Conservation (phyloP, 2,329 filamentous ascomycete species). For the Emmonsiellopsis sp. region DNA sequence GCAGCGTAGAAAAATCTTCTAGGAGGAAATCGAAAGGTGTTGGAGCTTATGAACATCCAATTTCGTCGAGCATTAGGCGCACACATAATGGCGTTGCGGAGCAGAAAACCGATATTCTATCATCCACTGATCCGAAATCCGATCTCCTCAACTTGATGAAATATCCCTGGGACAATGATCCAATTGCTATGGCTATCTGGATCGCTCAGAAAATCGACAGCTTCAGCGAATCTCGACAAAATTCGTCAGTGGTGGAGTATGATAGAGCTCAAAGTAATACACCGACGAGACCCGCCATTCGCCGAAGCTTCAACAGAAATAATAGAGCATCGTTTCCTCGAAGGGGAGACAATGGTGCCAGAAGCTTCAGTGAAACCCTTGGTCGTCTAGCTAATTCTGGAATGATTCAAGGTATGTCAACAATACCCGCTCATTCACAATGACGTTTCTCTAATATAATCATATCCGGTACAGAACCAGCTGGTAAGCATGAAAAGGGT, state of each 20-base stretch:
- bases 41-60: neutral
- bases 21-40: too few relatives aligned
- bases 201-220: slow-evolving; percentile 2
- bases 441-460: neutral
- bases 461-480: neutral
- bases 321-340: neutral
- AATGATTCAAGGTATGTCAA: neutral
- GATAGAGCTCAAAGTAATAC: neutral
- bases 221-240: neutral
- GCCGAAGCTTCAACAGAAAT: neutral
- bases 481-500: neutral
- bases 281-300: neutral
- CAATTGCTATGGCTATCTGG: slow-evolving; percentile 5
- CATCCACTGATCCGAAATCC: neutral
- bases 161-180: slow-evolving; percentile 2
- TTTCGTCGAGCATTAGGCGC: neutral
- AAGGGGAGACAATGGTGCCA: neutral
- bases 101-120: neutral
- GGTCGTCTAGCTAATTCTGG: neutral
- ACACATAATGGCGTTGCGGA: neutral
- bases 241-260: neutral
- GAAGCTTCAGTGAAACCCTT: too few relatives aligned
- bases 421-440: neutral
- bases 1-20: neutral
- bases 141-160: neutral